Base-by-base conservation (phyloP, 2,329 filamentous ascomycete genomes). In the Elsinoe fawcettii region DNA sequence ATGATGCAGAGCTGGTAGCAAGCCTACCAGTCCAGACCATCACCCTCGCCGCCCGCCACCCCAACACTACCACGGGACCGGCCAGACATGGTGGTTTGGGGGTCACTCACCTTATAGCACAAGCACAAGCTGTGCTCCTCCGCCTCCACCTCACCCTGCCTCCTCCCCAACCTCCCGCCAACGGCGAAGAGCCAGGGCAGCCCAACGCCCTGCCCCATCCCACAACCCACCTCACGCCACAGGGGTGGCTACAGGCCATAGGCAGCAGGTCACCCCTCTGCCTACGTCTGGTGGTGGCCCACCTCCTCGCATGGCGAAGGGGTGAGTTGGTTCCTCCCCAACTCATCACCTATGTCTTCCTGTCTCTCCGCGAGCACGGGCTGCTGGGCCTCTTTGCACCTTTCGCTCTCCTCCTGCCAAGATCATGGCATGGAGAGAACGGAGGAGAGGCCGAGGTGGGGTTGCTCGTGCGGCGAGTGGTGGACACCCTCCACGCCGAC, bases 351-450 rank as follows among this genome's bases (percentile, higher is more conserved):
- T 14, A 12, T 32, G 32, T 53, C 49, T 53, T 53, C 49, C 49
- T 53, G 9, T 37, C 49, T 39, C 49, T 53, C 20, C 49, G 20
- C 14, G 9, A 53, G 18, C 49, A 53, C 49, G 20, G 32, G 14
- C 32, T 53, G 9, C 18, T 34, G 12, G 32, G 32, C 34, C 34
- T 34, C 30, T 53, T 53, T 32, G 30, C 49, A 11, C 16, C 49
- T 32, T 53, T 53, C 49, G 34, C 49, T 30, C 32, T 20, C 30
- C 39, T 53, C 49, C 49, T 53, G 16, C 49, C 49, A 12, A 5
- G 4, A 16, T 36, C 32, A 14, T 53, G 49, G 49, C 34, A 37
- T 37, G 34, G 34, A 14, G 23, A 32, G n/a, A 7, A 30, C 7
- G 44, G 44, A 12, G 9, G 22, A 5, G 44, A 16, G 23, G n/a